Evolutionary conservation across 177 flowering plant genomes (phyloP), one percentile per base, ranked within the genome.

Genomic region (Tripterygium wilfordii): DNA sequence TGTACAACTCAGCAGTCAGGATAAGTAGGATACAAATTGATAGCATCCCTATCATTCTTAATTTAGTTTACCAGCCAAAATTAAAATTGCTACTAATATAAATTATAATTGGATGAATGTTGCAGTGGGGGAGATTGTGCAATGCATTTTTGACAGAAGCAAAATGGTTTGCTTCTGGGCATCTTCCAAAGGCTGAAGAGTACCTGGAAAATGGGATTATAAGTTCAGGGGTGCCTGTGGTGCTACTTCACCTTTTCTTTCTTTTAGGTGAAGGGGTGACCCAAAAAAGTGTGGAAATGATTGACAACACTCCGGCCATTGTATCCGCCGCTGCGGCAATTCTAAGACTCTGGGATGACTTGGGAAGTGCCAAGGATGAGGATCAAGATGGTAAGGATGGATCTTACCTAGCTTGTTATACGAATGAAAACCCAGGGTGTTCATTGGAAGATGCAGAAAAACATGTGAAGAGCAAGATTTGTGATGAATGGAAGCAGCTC

Each of bases 351-450:
- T 78, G 72, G 71, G 79, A 81, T 52, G 87, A 81, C 36, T 41
- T 81, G 36, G 84, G 76, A 61, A 71, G 69, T 56, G 80, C 79
- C 22, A 49, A 73, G 81, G 82, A n/a, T n/a, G n/a, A n/a, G n/a
- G n/a, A n/a, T n/a, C n/a, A n/a, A n/a, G n/a, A n/a, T n/a, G n/a
- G n/a, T n/a, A n/a, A n/a, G n/a, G n/a, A n/a, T n/a, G n/a, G n/a
- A n/a, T n/a, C n/a, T n/a, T n/a, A n/a, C n/a, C n/a, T n/a, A n/a
- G n/a, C n/a, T n/a, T n/a, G n/a, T n/a, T n/a, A n/a, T n/a, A n/a
- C n/a, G n/a, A n/a, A n/a, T n/a, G n/a, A n/a, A n/a, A n/a, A n/a
- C n/a, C n/a, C n/a, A n/a, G n/a, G n/a, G n/a, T n/a, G n/a, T n/a
- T n/a, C n/a, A n/a, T n/a, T 5, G 7, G 55, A 58, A 36, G 44